Percentiles rank a stretch among this genome's conserved stretches.
These are phyloP conservation scores for Pyrrhoderma lamaoense DNA, from an alignment of 1,284 basidiomycete genomes.

Conservation along the genomic window DNA sequence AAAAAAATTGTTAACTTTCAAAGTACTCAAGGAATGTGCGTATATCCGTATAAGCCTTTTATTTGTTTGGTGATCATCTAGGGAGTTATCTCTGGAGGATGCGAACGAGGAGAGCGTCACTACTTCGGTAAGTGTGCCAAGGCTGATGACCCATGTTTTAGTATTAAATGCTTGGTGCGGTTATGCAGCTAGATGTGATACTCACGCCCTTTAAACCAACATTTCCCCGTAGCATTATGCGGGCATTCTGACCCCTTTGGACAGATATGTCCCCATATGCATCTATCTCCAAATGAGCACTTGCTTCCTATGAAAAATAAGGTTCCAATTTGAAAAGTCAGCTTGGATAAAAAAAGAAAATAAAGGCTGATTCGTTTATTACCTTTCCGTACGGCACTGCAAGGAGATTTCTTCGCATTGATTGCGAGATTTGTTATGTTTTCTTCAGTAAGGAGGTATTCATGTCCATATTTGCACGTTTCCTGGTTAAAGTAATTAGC, in stretches of 20 bases:
- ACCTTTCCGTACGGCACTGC: conserved; percentile 63
- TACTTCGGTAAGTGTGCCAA: no score
- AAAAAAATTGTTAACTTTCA: no score
- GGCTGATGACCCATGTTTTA: no score
- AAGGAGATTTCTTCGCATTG: conserved; percentile 75
- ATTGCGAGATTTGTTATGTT: conserved; percentile 56
- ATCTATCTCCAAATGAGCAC: conserved; percentile 62
- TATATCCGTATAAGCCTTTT: no score
- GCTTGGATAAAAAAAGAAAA: no score
- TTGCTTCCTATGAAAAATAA: conserved; percentile 51
- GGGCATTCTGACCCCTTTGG: conserved; percentile 59
- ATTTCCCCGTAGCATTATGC: conserved; percentile 49
- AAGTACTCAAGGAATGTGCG: no score
- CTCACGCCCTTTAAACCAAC: conserved; percentile 77
- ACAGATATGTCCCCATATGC: conserved; percentile 78
- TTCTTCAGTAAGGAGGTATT: conserved; percentile 60
- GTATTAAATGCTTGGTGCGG: no score
- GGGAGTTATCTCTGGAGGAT: no score
- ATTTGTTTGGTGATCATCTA: no score
- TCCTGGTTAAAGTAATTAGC: conserved; percentile 34
- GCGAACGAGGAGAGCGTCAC: no score
- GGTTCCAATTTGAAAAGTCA: no score
- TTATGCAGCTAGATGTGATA: conserved; percentile 13
- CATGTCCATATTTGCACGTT: conserved; percentile 73
- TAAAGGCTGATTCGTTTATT: no score